These are phyloP conservation scores for Nepenthes gracilis DNA, from an alignment of 148 eudicot species.

Conservation along the genomic window DNA sequence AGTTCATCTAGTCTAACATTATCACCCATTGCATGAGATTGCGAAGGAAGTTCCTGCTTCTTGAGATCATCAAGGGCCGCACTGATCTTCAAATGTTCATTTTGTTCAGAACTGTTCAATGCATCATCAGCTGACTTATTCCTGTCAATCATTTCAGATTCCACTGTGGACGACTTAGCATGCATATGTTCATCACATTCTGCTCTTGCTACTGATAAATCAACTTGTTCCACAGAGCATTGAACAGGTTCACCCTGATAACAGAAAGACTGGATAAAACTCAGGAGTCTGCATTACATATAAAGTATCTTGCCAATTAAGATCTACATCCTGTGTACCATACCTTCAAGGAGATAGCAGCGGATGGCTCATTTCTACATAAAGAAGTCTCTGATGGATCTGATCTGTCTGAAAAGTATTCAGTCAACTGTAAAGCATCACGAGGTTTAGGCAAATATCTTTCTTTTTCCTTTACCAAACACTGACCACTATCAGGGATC, in stretches of 20 bases:
- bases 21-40: conserved; percentile 2
- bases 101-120: conserved; percentile 5
- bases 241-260: conserved; percentile 11
- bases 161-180: not conserved
- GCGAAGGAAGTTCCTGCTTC: conserved; percentile 7
- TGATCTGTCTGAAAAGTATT: not conserved
- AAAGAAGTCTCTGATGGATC: conserved; percentile 11
- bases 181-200: not conserved
- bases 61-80: conserved; percentile 3
- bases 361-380: conserved; percentile 1
- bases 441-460: not conserved
- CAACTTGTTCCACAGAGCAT: conserved; percentile 10
- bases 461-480: conserved; percentile 1
- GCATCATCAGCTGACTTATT: conserved; percentile 5
- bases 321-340: not conserved
- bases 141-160: not conserved
- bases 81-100: conserved; percentile 3
- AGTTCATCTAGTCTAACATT: conserved; percentile 14
- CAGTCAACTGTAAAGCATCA: conserved; percentile 1
- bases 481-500: not conserved
- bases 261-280: not conserved
- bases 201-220: not conserved
- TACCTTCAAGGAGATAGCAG: conserved; percentile 9
- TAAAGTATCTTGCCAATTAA: not conserved
- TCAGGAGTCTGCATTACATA: not conserved